These are phyloP conservation scores for Trametes cubensis DNA, from an alignment of 768 basidiomycete genomes.

Conservation along the genomic window DNA sequence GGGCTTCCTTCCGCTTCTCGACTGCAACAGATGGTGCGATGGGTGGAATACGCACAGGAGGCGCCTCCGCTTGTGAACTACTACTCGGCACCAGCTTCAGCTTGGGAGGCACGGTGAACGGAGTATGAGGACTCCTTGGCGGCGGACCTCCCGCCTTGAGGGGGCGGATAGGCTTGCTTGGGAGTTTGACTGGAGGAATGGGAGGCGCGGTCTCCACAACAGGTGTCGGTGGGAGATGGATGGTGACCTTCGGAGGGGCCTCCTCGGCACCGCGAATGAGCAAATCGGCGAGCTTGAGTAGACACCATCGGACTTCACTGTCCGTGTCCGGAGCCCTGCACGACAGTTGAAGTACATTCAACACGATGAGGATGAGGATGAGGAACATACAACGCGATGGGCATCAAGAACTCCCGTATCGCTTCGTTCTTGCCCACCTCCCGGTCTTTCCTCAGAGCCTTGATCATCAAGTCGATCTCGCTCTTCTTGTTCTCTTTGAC, in stretches of 20 bases:
- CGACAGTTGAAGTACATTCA: not conserved
- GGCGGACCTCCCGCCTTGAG: constrained; percentile 41
- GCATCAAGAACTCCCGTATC: constrained; percentile 79
- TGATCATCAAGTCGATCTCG: constrained; percentile 83
- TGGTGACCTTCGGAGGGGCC: constrained; percentile 80
- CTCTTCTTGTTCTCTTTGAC: constrained; percentile 78
- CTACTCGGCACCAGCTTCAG: constrained; percentile 54
- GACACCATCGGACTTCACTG: constrained; percentile 87
- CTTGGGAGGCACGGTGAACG: constrained; percentile 49
- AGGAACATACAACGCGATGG: constrained; percentile 70
- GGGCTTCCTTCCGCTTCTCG: constrained; percentile 18
- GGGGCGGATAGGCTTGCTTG: constrained; percentile 43
- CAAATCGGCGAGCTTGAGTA: constrained; percentile 90
- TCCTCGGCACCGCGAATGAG: constrained; percentile 84
- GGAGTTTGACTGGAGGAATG: constrained; percentile 55
- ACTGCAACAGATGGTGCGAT: constrained; percentile 15
- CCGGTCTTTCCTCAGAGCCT: constrained; percentile 83
- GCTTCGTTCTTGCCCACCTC: constrained; percentile 81
- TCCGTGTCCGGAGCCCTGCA: constrained; percentile 74
- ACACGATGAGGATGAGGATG: not conserved
- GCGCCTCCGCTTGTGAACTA: constrained; percentile 30
- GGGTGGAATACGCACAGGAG: constrained; percentile 34
- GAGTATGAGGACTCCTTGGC: constrained; percentile 34
- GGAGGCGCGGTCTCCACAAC: constrained; percentile 61
- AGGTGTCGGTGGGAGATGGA: constrained; percentile 79